Percentiles rank a stretch among this genome's conserved stretches.
Evolutionary conservation across 2,329 filamentous ascomycete genomes (phyloP).

Genomic region (Sporothrix pallida): DNA sequence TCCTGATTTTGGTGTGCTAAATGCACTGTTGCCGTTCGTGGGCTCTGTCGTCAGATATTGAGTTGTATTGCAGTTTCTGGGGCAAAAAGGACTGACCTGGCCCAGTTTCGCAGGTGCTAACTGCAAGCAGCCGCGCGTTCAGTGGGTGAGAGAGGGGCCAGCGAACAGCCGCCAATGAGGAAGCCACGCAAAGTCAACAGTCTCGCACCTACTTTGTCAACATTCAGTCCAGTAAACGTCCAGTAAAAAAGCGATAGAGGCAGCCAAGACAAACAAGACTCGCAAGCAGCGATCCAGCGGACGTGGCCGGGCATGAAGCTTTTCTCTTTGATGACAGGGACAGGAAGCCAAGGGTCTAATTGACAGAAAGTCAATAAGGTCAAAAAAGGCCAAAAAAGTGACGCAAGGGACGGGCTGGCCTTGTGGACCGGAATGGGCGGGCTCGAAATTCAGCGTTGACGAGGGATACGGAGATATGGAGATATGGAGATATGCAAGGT

Average conservation of each 20-base stretch:
- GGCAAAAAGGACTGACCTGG: not conserved
- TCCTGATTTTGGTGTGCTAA: not conserved
- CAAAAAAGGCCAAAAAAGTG: not conserved
- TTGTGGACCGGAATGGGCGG: constrained; percentile 23
- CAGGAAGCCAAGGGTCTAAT: not conserved
- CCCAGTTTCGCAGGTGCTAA: constrained; percentile 17
- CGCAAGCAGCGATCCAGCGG: constrained; percentile 6
- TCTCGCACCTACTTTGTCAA: not conserved
- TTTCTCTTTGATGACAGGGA: not conserved
- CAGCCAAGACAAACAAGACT: constrained; percentile 5
- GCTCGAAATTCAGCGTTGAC: not conserved
- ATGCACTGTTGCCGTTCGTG: not conserved
- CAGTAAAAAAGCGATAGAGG: not conserved
- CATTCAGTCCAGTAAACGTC: not conserved
- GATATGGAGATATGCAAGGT: constrained; percentile 15
- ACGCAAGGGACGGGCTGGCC: constrained; percentile 20
- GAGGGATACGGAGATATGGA: constrained; percentile 6
- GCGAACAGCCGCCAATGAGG: constrained; percentile 20
- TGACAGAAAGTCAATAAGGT: not conserved
- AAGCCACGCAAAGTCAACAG: constrained; percentile 21
- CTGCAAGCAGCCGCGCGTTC: constrained; percentile 32
- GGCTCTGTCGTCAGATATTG: constrained; percentile 5
- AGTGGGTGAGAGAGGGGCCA: not conserved
- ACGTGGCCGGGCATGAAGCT: constrained; percentile 14
- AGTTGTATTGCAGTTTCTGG: not conserved